A percentile compares a stretch with the other conserved stretches of the same genome.
These are phyloP conservation scores for Forsythia suspensa DNA, from an alignment of 257 asterid species.

Conservation along the genomic window DNA sequence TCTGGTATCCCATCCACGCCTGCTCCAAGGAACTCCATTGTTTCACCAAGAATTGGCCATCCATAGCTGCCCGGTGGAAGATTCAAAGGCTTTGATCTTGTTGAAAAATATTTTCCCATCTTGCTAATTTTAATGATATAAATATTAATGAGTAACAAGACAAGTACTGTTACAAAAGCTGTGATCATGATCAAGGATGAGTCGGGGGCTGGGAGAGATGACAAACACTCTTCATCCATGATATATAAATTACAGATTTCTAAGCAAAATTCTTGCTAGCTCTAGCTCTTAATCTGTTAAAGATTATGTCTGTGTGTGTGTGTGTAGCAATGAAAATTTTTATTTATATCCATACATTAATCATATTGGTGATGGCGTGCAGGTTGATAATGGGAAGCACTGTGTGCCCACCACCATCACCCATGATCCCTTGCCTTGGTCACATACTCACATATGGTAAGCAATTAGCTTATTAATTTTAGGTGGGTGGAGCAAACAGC, in stretches of 20 bases:
- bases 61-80: slow-evolving; percentile 66
- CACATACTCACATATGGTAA: neutral
- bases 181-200: neutral
- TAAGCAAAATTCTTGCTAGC: neutral
- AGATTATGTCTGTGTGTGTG: neutral
- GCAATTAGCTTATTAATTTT: neutral
- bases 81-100: slow-evolving; percentile 21
- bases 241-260: neutral
- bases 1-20: slow-evolving; percentile 48
- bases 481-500: slow-evolving; percentile 3
- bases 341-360: neutral
- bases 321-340: neutral
- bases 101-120: neutral
- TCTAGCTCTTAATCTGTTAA: neutral
- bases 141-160: neutral
- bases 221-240: neutral
- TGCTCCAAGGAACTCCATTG: slow-evolving; percentile 41
- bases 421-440: neutral
- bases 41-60: slow-evolving; percentile 57
- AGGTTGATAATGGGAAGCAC: neutral
- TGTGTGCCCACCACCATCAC: neutral
- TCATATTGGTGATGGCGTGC: neutral
- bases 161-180: neutral
- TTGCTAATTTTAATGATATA: neutral
- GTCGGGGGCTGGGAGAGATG: neutral